A percentile compares a stretch with the other conserved stretches of the same genome.
These are phyloP conservation scores for Wickerhamomyces bovis DNA, from an alignment of 805 yeast genomes.

Conservation along the genomic window DNA sequence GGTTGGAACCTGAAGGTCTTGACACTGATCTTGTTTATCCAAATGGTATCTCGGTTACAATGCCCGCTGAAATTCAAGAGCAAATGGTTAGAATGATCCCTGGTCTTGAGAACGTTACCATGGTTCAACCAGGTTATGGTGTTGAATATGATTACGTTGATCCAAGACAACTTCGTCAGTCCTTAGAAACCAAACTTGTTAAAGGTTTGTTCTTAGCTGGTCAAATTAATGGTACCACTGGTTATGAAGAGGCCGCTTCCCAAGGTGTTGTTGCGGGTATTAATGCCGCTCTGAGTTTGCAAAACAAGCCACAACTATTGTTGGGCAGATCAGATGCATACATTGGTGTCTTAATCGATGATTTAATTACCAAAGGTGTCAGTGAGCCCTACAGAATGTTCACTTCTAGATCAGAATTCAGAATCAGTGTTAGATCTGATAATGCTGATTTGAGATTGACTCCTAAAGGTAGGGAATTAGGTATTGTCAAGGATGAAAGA, in stretches of 20 bases:
- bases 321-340: conserved; percentile 80
- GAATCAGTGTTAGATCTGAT: conserved; percentile 86
- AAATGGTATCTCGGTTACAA: conserved; percentile 90
- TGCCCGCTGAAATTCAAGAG: conserved; percentile 91
- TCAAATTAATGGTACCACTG: conserved; percentile 97
- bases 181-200: conserved; percentile 77
- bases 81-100: conserved; percentile 70
- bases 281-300: conserved; percentile 70
- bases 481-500: conserved; percentile 60
- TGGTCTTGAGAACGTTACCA: conserved; percentile 82
- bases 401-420: conserved; percentile 90
- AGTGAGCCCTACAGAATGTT: conserved; percentile 98
- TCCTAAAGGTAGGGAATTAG: conserved; percentile 53
- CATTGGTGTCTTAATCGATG: conserved; percentile 90
- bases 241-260: conserved; percentile 98
- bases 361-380: conserved; percentile 90
- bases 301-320: conserved; percentile 37
- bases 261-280: conserved; percentile 96
- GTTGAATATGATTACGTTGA: conserved; percentile 96
- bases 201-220: conserved; percentile 87
- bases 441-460: conserved; percentile 90
- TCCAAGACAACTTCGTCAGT: conserved; percentile 75
- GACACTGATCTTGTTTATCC: conserved; percentile 88
- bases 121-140: conserved; percentile 97
- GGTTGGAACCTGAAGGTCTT: conserved; percentile 97